Percentiles rank a stretch among this genome's conserved stretches.
Conservation (phyloP, 129 eudicot genomes). For the Flaveria trinervia region DNA sequence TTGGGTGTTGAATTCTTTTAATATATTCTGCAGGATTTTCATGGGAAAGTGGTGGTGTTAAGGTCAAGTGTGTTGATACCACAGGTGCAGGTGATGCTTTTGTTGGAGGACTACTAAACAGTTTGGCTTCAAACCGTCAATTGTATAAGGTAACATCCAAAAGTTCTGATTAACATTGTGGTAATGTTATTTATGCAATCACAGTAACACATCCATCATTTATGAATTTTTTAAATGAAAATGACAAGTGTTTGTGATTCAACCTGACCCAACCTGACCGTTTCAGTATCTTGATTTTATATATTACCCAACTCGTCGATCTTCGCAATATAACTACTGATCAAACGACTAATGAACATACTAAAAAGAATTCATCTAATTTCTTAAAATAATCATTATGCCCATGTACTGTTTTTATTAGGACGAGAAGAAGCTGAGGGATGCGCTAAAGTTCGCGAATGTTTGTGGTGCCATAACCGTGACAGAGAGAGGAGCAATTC, state of each 20-base stretch:
- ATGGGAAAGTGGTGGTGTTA: slow-evolving; percentile 46
- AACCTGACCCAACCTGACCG: not conserved
- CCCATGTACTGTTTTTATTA: not conserved
- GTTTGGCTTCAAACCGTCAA: slow-evolving; percentile 35
- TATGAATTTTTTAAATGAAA: not conserved
- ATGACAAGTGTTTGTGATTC: not conserved
- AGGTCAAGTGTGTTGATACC: slow-evolving; percentile 49
- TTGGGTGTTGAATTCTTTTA: not conserved
- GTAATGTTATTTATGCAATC: not conserved
- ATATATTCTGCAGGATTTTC: slow-evolving; percentile 39
- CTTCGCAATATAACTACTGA: not conserved
- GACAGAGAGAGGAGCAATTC: slow-evolving; percentile 58
- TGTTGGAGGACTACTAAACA: slow-evolving; percentile 49
- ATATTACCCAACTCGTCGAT: not conserved
- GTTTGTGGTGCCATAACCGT: slow-evolving; percentile 54
- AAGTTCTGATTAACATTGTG: no score
- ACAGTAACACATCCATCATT: not conserved
- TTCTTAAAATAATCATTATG: not conserved
- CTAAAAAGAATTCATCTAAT: not conserved
- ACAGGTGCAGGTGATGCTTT: slow-evolving; percentile 68
- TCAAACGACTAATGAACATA: not conserved
- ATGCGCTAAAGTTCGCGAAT: slow-evolving; percentile 44
- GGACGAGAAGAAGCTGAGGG: slow-evolving; percentile 50
- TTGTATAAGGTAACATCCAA: slow-evolving; percentile 33
- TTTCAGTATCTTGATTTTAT: not conserved